Base-by-base conservation (phyloP, 345 rosid genomes). In the Geranium rotundifolium region DNA sequence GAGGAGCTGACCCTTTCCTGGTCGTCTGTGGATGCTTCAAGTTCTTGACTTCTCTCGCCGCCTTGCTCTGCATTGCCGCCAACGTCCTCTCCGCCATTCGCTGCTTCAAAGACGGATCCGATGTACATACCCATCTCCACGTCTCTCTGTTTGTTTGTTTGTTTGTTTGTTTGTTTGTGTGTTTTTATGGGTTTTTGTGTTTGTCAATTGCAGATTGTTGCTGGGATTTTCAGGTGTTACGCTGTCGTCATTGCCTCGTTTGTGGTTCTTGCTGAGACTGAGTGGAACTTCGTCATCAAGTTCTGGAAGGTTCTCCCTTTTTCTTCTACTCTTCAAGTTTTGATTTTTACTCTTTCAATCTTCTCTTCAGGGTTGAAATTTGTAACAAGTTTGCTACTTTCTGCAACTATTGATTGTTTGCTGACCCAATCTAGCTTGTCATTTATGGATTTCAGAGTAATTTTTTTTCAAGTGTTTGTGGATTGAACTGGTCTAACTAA, bases 151-250 rank as follows among this genome's bases (percentile, higher is more conserved):
- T 23, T 23, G 27, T 23, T 23, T 23, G n/a, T n/a, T n/a, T 54
- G 1, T 30, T 20, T 29, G 16, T 62, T 15, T 59, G 7, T 7
- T n/a, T 19, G 17, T 56, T 12, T 20, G 2, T 20, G 14, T 18
- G 2, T 65, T 71, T 23, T 57, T 65, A 8, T 5, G n/a, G n/a
- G 5, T 10, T 64, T 17, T 19, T 62, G 8, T 2, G 62, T 31
- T 29, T 34, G 2, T 46, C 15, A 52, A 52, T 54, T 17, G 27
- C 63, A 93, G 97, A 56, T 90, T 62, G 90, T 93, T 64, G 88
- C 88, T 71, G 99, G 99, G 50, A 85, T 93, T 55, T 93, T 93
- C 66, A 81, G 97, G 74, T 88, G 97, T 67, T 93, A 90, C 46
- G 95, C 96, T 16, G 92, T 90, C 72, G 58, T 82, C 72, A 77